These are phyloP conservation scores for Teunomyces gatunensis DNA, from an alignment of 805 yeast species.

Conservation along the genomic window DNA sequence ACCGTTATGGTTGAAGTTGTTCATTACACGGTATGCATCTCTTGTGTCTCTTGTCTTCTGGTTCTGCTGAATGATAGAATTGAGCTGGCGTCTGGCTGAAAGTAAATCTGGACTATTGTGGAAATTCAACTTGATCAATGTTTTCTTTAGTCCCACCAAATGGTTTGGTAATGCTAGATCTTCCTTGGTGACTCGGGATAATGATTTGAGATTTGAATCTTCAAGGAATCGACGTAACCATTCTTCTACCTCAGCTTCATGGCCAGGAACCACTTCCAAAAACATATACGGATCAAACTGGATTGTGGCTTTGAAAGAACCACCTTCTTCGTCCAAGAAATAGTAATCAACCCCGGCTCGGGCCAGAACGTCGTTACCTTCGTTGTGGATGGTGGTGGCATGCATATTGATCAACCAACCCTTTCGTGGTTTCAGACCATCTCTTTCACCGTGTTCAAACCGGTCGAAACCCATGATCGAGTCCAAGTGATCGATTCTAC, in stretches of 20 bases:
- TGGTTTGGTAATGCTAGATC: conserved; percentile 85
- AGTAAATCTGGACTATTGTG: conserved; percentile 71
- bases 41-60: conserved; percentile 57
- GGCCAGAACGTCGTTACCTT: conserved; percentile 56
- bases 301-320: conserved; percentile 82
- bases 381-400: conserved; percentile 66
- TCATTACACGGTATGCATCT: conserved; percentile 63
- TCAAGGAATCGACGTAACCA: conserved; percentile 69
- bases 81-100: conserved; percentile 66
- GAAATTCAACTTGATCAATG: conserved; percentile 66
- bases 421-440: conserved; percentile 44
- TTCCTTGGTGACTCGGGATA: conserved; percentile 62
- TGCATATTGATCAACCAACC: conserved; percentile 98
- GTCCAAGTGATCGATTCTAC: conserved; percentile 68
- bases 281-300: conserved; percentile 87
- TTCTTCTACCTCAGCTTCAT: conserved; percentile 82
- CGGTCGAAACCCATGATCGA: conserved; percentile 85
- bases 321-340: conserved; percentile 95
- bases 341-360: conserved; percentile 90
- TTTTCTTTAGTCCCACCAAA: conserved; percentile 67
- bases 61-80: conserved; percentile 71
- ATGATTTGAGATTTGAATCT: conserved; percentile 49
- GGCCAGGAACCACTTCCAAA: conserved; percentile 58
- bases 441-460: conserved; percentile 64
- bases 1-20: conserved; percentile 32